Conservation (phyloP, 116 monocot genomes). For the Zostera marina region DNA sequence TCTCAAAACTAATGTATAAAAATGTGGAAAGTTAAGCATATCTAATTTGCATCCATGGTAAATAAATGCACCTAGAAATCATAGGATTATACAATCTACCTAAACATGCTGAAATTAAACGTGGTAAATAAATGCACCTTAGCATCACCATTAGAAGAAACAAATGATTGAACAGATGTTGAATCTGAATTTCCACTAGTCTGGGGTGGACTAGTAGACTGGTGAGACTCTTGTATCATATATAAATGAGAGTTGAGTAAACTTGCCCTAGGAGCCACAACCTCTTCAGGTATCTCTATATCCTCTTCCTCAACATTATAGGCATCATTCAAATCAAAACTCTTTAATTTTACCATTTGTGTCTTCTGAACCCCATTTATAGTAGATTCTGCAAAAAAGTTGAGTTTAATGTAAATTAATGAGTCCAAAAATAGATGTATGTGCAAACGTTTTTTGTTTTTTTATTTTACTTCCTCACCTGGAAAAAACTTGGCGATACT, state of each 20-base stretch:
- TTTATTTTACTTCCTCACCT: neutral
- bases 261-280: constrained; percentile 10
- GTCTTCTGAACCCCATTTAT: neutral
- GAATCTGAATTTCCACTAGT: constrained; percentile 61
- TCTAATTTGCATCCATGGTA: too few relatives aligned
- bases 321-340: constrained; percentile 71
- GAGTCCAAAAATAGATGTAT: too few relatives aligned
- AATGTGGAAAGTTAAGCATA: too few relatives aligned
- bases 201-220: constrained; percentile 69
- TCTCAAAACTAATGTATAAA: too few relatives aligned
- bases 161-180: constrained; percentile 42
- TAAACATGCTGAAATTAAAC: neutral
- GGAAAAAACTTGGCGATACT: constrained; percentile 6
- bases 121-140: constrained; percentile 4
- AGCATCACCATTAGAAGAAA: constrained; percentile 46
- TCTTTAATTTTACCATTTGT: constrained; percentile 13
- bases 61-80: too few relatives aligned
- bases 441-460: too few relatives aligned
- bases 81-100: neutral
- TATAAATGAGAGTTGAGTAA: constrained; percentile 31
- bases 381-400: constrained; percentile 11
- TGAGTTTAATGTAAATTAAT: neutral
- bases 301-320: constrained; percentile 29
- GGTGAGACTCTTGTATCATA: constrained; percentile 34
- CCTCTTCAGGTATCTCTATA: constrained; percentile 13